A percentile compares a stretch with the other conserved stretches of the same genome.
These are phyloP conservation scores for Ananas comosus DNA, from an alignment of 176 grass and related monocot species.

Conservation along the genomic window DNA sequence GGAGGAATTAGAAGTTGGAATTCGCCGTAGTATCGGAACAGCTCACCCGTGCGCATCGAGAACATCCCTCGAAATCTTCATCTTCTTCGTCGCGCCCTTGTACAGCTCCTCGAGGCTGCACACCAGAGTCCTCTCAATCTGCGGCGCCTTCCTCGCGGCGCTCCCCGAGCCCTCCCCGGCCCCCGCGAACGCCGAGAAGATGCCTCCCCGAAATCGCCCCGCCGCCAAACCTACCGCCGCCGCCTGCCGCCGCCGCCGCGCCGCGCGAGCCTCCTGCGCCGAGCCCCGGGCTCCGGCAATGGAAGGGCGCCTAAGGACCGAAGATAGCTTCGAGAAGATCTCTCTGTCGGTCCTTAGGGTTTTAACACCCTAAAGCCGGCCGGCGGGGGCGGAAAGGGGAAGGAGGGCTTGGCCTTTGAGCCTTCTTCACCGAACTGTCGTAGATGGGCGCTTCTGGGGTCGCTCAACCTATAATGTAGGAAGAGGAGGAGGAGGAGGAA, in stretches of 20 bases:
- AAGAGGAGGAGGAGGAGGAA: no score
- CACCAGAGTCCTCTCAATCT: conserved; percentile 42
- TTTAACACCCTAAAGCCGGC: conserved; percentile 44
- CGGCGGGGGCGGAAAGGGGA: conserved; percentile 8
- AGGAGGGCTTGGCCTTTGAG: conserved; percentile 36
- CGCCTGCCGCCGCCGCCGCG: no score
- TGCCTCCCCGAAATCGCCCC: conserved; percentile 3
- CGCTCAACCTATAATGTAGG: conserved; percentile 67
- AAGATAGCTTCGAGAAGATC: conserved; percentile 65
- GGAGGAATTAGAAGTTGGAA: neutral
- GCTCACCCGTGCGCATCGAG: conserved; percentile 46
- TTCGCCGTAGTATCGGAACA: neutral
- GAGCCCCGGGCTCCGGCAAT: neutral
- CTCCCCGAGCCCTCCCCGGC: conserved; percentile 24
- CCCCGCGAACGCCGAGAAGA: conserved; percentile 24
- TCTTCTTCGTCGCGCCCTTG: conserved; percentile 74
- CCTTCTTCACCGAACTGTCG: conserved; percentile 74
- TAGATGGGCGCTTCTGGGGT: conserved; percentile 70
- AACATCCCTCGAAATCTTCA: conserved; percentile 78
- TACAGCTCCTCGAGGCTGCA: conserved; percentile 63
- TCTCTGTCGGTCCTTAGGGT: conserved; percentile 50
- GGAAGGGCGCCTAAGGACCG: conserved; percentile 20
- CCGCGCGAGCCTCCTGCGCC: neutral
- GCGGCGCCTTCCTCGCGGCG: conserved; percentile 27
- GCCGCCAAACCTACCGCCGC: conserved; percentile 11